Evolutionary conservation across 2,329 filamentous ascomycete genomes (phyloP).

Genomic region (Amauroascus niger): DNA sequence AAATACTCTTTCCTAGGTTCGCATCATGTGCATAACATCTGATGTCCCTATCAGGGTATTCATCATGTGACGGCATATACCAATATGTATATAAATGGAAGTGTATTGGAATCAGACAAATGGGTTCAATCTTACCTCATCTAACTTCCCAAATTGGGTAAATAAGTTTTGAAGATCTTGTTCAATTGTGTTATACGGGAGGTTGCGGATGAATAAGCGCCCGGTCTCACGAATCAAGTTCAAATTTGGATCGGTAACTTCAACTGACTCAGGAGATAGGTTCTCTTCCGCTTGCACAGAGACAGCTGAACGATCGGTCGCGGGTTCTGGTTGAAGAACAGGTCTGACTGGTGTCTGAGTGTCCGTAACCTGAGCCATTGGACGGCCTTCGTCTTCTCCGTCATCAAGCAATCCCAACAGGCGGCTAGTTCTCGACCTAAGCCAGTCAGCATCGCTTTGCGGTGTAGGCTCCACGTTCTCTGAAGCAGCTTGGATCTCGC

Average conservation of each 20-base stretch:
- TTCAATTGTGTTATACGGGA: slow-evolving; percentile 70
- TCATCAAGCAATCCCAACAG: slow-evolving; percentile 74
- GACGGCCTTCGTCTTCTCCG: slow-evolving; percentile 32
- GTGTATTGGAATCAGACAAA: not conserved
- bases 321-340: not conserved
- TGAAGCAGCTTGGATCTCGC: slow-evolving; percentile 12
- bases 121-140: slow-evolving; percentile 90
- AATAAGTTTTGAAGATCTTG: slow-evolving; percentile 68
- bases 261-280: slow-evolving; percentile 26
- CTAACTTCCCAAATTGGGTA: slow-evolving; percentile 57
- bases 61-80: slow-evolving; percentile 56
- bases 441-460: slow-evolving; percentile 74
- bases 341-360: not conserved
- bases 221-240: slow-evolving; percentile 61
- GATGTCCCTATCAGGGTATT: slow-evolving; percentile 99
- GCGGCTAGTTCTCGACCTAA: slow-evolving; percentile 78
- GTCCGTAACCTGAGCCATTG: slow-evolving; percentile 8
- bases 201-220: slow-evolving; percentile 78
- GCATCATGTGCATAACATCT: slow-evolving; percentile 93
- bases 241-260: slow-evolving; percentile 39
- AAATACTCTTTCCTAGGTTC: slow-evolving; percentile 84
- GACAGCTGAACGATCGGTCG: not conserved
- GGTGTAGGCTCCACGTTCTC: slow-evolving; percentile 22
- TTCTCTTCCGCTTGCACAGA: slow-evolving; percentile 18
- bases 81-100: slow-evolving; percentile 17